Percentiles rank a stretch among this genome's conserved stretches.
These are phyloP conservation scores for Colletotrichum endophyticum DNA, from an alignment of 2,329 filamentous ascomycete species.

Conservation along the genomic window DNA sequence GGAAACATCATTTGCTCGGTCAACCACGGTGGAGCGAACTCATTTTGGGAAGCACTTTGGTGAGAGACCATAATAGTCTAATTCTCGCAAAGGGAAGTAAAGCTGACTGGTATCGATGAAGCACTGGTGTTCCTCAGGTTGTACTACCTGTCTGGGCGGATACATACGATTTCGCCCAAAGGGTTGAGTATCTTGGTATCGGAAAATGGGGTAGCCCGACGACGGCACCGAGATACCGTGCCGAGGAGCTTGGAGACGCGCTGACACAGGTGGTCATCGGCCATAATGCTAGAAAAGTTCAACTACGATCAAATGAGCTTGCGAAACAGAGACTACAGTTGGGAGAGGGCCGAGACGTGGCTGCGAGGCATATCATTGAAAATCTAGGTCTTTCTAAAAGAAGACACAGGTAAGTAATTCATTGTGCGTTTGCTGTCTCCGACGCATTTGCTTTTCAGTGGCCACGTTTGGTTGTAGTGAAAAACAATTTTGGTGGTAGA, in stretches of 20 bases:
- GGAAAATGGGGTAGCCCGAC: conserved; percentile 25
- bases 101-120: conserved; percentile 15
- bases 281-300: background rate
- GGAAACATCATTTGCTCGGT: conserved; percentile 43
- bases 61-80: conserved; percentile 20
- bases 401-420: background rate
- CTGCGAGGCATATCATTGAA: background rate
- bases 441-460: background rate
- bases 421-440: background rate
- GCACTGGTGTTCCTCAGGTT: conserved; percentile 49
- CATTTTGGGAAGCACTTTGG: conserved; percentile 41
- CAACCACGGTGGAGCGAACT: conserved; percentile 53
- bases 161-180: conserved; percentile 49
- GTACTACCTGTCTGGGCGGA: conserved; percentile 50
- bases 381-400: background rate
- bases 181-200: conserved; percentile 47
- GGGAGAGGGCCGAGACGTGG: background rate
- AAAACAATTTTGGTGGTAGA: background rate
- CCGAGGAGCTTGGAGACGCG: background rate
- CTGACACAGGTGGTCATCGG: background rate
- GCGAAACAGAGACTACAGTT: conserved; percentile 17
- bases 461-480: background rate
- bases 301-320: background rate
- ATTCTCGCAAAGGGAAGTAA: background rate
- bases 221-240: background rate